A percentile compares a stretch with the other conserved stretches of the same genome.
These are phyloP conservation scores for Protomyces inouyei DNA, from an alignment of 1,139 yeast species.

Conservation along the genomic window DNA sequence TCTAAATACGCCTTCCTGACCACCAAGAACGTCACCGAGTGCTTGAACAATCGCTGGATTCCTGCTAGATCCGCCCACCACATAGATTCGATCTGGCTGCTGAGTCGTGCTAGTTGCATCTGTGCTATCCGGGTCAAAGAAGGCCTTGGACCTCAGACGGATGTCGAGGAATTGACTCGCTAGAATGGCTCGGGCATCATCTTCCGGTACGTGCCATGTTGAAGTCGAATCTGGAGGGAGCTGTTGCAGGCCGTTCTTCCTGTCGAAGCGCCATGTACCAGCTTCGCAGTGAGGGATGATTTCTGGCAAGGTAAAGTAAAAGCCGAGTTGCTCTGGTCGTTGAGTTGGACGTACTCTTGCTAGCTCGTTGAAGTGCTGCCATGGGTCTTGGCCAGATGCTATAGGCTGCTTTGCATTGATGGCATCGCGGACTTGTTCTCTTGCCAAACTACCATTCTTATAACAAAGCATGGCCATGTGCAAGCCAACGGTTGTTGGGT, in stretches of 20 bases:
- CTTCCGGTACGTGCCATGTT: conserved; percentile 47
- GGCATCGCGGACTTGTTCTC: conserved; percentile 67
- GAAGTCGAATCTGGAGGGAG: conserved; percentile 28
- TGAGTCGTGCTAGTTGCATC: background rate
- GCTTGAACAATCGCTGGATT: conserved; percentile 62
- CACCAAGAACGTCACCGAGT: conserved; percentile 67
- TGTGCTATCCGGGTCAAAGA: conserved; percentile 44
- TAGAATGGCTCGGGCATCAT: conserved; percentile 71
- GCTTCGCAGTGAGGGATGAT: conserved; percentile 71
- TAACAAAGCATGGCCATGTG: conserved; percentile 96
- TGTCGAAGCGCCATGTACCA: conserved; percentile 34
- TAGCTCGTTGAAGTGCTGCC: conserved; percentile 60
- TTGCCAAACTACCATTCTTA: conserved; percentile 83
- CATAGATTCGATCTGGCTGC: conserved; percentile 50
- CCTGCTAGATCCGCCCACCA: conserved; percentile 83
- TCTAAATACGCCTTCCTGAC: conserved; percentile 57
- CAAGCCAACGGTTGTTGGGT: conserved; percentile 69
- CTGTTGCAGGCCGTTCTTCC: conserved; percentile 33
- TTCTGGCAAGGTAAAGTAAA: conserved; percentile 83
- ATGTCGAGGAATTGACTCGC: conserved; percentile 86
- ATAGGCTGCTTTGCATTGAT: conserved; percentile 43
- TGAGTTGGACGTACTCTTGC: conserved; percentile 30
- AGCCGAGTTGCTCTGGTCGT: conserved; percentile 50
- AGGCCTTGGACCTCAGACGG: conserved; percentile 71
- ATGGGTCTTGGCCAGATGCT: conserved; percentile 40